Base-by-base conservation (phyloP, 805 yeast species). In the Yarrowia osloensis region DNA sequence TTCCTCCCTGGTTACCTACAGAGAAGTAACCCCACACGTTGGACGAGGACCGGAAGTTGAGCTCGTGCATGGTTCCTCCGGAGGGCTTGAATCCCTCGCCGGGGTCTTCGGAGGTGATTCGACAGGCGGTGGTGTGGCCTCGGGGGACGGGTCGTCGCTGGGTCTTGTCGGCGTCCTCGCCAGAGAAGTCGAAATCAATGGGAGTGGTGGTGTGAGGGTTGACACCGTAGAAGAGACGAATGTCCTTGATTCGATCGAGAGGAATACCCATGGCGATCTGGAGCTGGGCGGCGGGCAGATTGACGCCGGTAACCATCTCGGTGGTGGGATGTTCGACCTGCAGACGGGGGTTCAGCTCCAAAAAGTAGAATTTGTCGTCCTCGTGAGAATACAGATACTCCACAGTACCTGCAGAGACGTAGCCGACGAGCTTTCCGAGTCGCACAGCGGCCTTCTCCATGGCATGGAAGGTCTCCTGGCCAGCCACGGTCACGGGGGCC, bases 321-420 rank as follows among this genome's bases (percentile, higher is more conserved):
- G 99, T 95, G 52, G 99, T 95, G 75, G 99, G 99, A 84, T 95
- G 99, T 84, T 95, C 99, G 69, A 95, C 99, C 83, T 95, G 99
- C 78, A 95, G 84, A 84, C 99, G 90, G 74, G 99, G 99, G 78
- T 95, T 95, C 77, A 95, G 85, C 81, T 95, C 99, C 77, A 95
- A 84, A 79, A 95, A 95, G 84, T 93, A 95, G 77, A 94, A 95
- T 77, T 93, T 91, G 79, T 94, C 93, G 69, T 95, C 98, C 67
- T 90, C 86, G 77, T 92, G 95, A 29, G 97, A 91, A 78, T 95
- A 95, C 73, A 95, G 84, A 80, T 95, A 95, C 80, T 95, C 99
- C 67, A 95, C 98, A 54, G 99, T 95, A 85, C 99, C 99, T 29
- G 99, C 98, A 70, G 97, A 91, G 37, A 95, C 99, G 75, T 95